Conservation (phyloP, 1,284 basidiomycete genomes). For the Ceratorhiza oryzae-sativae region DNA sequence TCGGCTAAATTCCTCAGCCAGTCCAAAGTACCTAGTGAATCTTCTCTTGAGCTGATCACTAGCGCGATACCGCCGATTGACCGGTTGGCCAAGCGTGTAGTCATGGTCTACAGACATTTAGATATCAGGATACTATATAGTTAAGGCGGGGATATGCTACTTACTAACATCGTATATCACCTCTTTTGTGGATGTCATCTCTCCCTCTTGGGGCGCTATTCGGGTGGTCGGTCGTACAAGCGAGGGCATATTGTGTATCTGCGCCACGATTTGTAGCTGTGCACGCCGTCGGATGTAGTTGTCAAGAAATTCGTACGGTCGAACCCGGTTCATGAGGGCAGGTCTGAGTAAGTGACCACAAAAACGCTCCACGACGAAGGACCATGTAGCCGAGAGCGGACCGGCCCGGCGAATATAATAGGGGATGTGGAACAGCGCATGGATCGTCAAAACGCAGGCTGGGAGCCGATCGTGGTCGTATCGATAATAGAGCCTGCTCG, state of each 20-base stretch:
- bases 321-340: constrained; percentile 45
- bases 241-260: no score
- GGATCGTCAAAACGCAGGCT: constrained; percentile 44
- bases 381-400: constrained; percentile 57
- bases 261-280: constrained; percentile 42
- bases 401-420: constrained; percentile 41
- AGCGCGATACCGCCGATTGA: neutral
- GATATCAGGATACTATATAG: neutral
- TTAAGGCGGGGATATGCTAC: neutral
- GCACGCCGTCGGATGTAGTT: constrained; percentile 45
- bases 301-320: constrained; percentile 48
- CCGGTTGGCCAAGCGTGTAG: neutral
- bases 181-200: constrained; percentile 8
- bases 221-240: neutral
- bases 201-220: neutral
- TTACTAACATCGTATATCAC: constrained; percentile 11
- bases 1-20: neutral
- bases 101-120: neutral
- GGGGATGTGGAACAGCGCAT: constrained; percentile 45
- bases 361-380: constrained; percentile 52
- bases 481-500: constrained; percentile 47
- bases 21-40: constrained; percentile 10
- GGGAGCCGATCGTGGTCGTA: constrained; percentile 37
- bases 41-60: neutral
- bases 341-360: constrained; percentile 46